Evolutionary conservation across 2,329 filamentous ascomycete genomes (phyloP), one percentile per base, ranked within the genome.

Genomic region (Ceratocystis cubensis): DNA sequence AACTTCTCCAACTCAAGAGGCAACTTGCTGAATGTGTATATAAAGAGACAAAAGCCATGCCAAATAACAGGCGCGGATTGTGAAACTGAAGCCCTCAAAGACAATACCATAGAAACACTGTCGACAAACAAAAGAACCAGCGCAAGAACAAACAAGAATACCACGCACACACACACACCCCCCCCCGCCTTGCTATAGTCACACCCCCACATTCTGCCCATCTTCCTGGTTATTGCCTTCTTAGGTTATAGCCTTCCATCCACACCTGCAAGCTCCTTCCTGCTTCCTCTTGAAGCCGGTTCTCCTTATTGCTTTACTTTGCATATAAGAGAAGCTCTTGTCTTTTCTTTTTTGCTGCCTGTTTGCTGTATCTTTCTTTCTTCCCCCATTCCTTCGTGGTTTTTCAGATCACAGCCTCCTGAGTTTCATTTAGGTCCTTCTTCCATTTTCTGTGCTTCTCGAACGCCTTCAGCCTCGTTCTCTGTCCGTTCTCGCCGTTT

Each of bases 201-300:
- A 57, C 59, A 4, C 59, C 59, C 17, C 30, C 33, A 17, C 28
- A 17, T 62, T 45, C 59, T 62, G 59, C 13, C 44, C 22, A 7
- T 64, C 62, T 64, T 64, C 44, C 33, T 48, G 22, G 62, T n/a
- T 64, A 33, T 53, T 64, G 44, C 46, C 28, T 41, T 53, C 62
- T 48, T 30, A 10, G 33, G 22, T 30, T 57, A 30, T 30, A 57
- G 53, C 20, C 41, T 41, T 13, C 37, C 37, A 41, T 15, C 48
- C 48, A 50, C 20, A 20, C 22, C n/a, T 22, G 48, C 48, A 50
- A 50, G 48, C 53, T 57, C 25, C 53, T 57, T 57, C 50, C 50
- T 57, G 22, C 25, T 57, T 57, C 28, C 37, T 41, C 37, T 41
- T 41, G 37, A 41, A 41, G 37, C 37, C 4, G 15, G 8, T 15